These are phyloP conservation scores for Camellia sinensis DNA, from an alignment of 148 eudicot species.

Conservation along the genomic window DNA sequence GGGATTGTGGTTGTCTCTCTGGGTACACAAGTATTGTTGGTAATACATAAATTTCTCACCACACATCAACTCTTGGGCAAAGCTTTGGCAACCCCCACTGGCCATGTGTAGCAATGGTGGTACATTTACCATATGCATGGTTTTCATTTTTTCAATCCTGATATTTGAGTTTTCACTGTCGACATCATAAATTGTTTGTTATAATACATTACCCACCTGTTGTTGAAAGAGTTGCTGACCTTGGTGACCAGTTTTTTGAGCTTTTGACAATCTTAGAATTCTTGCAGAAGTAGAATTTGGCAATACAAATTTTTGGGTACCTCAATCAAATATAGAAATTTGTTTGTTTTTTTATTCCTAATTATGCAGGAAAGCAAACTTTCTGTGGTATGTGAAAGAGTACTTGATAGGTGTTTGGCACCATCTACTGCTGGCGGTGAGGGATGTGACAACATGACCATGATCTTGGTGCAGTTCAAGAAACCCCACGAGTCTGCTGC, in stretches of 20 bases:
- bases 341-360: background rate
- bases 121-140: background rate
- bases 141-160: background rate
- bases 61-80: too few relatives aligned
- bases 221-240: background rate
- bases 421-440: conserved; percentile 94
- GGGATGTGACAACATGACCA: conserved; percentile 99
- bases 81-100: background rate
- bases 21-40: too few relatives aligned
- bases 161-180: background rate
- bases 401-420: conserved; percentile 77
- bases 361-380: conserved; percentile 80
- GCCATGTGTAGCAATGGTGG: background rate
- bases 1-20: background rate
- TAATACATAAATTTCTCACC: too few relatives aligned
- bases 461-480: conserved; percentile 86
- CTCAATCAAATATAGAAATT: background rate
- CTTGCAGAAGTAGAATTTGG: background rate
- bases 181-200: background rate
- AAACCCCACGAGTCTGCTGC: conserved; percentile 38
- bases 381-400: conserved; percentile 78
- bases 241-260: background rate
- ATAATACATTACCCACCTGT: background rate
- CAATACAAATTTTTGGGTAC: too few relatives aligned
- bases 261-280: background rate